A percentile compares a stretch with the other conserved stretches of the same genome.
Conservation (phyloP, 768 basidiomycete species). For the Botryobasidium botryosum region DNA sequence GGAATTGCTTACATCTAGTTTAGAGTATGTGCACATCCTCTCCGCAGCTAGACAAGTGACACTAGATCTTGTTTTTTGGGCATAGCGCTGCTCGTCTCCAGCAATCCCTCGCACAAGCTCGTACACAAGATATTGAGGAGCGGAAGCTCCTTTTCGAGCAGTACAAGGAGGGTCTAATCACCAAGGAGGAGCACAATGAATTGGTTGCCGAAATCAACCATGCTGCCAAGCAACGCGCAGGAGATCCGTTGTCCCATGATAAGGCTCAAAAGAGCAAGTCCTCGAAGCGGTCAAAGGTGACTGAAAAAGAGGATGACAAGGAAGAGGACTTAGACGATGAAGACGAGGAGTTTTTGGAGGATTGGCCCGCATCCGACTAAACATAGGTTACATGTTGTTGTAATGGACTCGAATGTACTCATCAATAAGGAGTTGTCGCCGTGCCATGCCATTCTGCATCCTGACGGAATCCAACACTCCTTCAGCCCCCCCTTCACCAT, state of each 20-base stretch:
- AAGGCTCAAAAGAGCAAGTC: not conserved
- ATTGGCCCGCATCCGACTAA: not conserved
- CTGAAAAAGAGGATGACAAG: not conserved
- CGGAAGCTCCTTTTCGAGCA: not conserved
- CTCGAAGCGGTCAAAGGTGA: not conserved
- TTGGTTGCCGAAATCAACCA: not conserved
- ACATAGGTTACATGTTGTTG: not conserved
- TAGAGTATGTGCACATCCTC: too few relatives aligned
- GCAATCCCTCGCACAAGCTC: not conserved
- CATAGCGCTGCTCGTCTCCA: not conserved
- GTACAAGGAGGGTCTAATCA: not conserved
- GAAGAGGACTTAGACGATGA: not conserved
- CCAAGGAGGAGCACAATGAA: not conserved
- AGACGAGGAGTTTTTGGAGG: not conserved
- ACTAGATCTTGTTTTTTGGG: not conserved
- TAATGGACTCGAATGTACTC: too few relatives aligned
- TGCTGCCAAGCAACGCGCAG: not conserved
- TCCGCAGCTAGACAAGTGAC: too few relatives aligned
- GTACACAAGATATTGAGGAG: not conserved
- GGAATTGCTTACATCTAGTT: too few relatives aligned
- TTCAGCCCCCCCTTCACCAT: not conserved
- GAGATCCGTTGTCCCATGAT: not conserved
- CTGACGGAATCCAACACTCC: not conserved
- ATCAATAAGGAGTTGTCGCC: too few relatives aligned
- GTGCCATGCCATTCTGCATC: too few relatives aligned